Percentiles rank a stretch among this genome's conserved stretches.
Evolutionary conservation across 2,329 filamentous ascomycete species (phyloP).

Genomic region (Triangularia verruculosa): DNA sequence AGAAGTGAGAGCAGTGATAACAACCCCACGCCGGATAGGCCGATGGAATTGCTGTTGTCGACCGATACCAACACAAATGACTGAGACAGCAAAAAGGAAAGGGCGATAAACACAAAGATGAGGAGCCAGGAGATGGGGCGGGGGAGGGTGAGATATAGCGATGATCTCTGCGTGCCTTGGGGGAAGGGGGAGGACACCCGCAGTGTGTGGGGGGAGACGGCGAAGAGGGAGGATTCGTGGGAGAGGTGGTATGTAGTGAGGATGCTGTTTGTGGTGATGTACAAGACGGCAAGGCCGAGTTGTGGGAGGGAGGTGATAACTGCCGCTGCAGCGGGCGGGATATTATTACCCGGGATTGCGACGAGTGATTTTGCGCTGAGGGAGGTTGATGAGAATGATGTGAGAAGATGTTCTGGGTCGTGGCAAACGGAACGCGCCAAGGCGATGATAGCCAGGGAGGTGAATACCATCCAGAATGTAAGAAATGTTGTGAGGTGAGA

Average conservation of each 20-base stretch:
- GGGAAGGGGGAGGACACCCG: conserved; percentile 43
- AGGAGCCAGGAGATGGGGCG: conserved; percentile 45
- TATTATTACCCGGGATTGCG: conserved; percentile 15
- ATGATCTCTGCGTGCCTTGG: conserved; percentile 44
- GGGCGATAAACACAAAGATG: conserved; percentile 41
- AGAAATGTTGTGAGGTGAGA: conserved; percentile 42
- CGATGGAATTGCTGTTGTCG: conserved; percentile 35
- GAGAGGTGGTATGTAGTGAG: conserved; percentile 49
- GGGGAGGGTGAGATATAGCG: conserved; percentile 50
- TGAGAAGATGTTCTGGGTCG: conserved; percentile 33
- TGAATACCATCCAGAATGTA: conserved; percentile 39
- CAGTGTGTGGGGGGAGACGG: conserved; percentile 35
- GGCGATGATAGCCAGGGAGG: conserved; percentile 38
- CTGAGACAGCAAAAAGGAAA: conserved; percentile 47
- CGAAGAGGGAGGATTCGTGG: conserved; percentile 48
- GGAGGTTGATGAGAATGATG: conserved; percentile 39
- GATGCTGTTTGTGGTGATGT: conserved; percentile 46
- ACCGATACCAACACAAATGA: conserved; percentile 39
- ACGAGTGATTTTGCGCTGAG: conserved; percentile 31
- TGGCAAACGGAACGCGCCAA: conserved; percentile 37
- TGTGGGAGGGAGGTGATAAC: conserved; percentile 48
- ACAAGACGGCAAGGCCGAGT: conserved; percentile 46
- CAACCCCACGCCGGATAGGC: conserved; percentile 44
- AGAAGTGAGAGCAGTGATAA: conserved; percentile 42
- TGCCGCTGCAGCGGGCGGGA: conserved; percentile 31